Evolutionary conservation across 1,139 yeast species (phyloP).

Genomic region (Pichia sp.): DNA sequence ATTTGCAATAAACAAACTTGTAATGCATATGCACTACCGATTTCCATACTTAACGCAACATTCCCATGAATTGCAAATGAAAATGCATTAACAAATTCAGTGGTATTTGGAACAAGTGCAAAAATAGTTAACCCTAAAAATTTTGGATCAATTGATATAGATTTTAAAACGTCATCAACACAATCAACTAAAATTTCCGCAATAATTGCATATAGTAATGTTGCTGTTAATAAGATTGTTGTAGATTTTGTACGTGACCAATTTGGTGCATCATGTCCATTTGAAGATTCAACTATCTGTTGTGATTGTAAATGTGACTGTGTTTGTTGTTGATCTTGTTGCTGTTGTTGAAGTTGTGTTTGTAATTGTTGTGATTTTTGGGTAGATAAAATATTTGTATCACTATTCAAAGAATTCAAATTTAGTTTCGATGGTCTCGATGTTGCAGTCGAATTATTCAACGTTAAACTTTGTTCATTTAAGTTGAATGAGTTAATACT

Average conservation of each 20-base stretch:
- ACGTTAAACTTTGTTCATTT: conserved; percentile 14
- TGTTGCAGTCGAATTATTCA: not conserved
- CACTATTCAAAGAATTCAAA: not conserved
- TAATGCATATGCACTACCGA: conserved; percentile 94
- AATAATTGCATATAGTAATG: conserved; percentile 80
- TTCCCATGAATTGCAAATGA: conserved; percentile 96
- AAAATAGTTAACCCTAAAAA: conserved; percentile 89
- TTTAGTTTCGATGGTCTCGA: conserved; percentile 6
- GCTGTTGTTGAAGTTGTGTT: not conserved
- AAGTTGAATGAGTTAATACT: conserved; percentile 25
- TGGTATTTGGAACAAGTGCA: conserved; percentile 94
- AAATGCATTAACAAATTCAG: conserved; percentile 94
- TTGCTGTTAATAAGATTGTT: conserved; percentile 77
- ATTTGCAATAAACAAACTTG: conserved; percentile 95
- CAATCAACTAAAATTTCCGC: conserved; percentile 94
- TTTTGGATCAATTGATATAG: conserved; percentile 78
- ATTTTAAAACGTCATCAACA: conserved; percentile 79
- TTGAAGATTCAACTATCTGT: conserved; percentile 4
- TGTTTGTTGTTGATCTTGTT: conserved; percentile 3
- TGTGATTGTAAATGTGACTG: conserved; percentile 15
- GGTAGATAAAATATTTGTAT: not conserved
- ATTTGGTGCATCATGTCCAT: conserved; percentile 95
- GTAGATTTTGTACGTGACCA: conserved; percentile 90
- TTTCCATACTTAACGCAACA: conserved; percentile 94
- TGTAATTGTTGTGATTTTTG: conserved; percentile 6